Conservation (phyloP, 306 rosid species). For the Rosa persica region DNA sequence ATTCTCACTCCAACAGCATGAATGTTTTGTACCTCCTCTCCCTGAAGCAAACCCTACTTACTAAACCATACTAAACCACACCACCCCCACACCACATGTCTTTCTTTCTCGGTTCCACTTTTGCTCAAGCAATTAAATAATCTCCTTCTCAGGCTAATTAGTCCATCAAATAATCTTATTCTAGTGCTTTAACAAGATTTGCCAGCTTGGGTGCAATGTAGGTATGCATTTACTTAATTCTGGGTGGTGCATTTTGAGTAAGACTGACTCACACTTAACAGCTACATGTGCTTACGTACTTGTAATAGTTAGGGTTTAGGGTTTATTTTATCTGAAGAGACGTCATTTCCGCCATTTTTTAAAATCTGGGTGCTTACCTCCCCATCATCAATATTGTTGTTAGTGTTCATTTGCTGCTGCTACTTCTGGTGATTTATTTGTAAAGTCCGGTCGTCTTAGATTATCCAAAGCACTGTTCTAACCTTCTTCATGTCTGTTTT, state of each 20-base stretch:
- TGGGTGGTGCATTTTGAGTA: conserved; percentile 41
- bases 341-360: conserved; percentile 21
- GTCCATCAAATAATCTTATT: conserved; percentile 1
- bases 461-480: conserved; percentile 5
- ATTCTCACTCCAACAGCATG: conserved; percentile 1
- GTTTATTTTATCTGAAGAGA: conserved; percentile 22
- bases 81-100: no score
- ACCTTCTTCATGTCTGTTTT: not conserved
- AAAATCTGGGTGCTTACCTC: conserved; percentile 20
- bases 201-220: conserved; percentile 35
- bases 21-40: not conserved
- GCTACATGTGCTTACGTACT: conserved; percentile 50
- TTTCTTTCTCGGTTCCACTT: conserved; percentile 20
- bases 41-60: not conserved
- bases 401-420: conserved; percentile 1
- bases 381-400: conserved; percentile 28
- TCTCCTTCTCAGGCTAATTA: not conserved
- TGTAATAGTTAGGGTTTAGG: conserved; percentile 35
- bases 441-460: not conserved
- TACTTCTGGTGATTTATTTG: not conserved
- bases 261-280: conserved; percentile 33
- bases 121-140: conserved; percentile 17
- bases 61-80: no score
- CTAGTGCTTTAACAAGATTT: conserved; percentile 25
- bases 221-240: conserved; percentile 20